Percentiles rank a stretch among this genome's conserved stretches.
Evolutionary conservation across 352 stramenopile species (phyloP).

Genomic region (Phytophthora nicotianae): DNA sequence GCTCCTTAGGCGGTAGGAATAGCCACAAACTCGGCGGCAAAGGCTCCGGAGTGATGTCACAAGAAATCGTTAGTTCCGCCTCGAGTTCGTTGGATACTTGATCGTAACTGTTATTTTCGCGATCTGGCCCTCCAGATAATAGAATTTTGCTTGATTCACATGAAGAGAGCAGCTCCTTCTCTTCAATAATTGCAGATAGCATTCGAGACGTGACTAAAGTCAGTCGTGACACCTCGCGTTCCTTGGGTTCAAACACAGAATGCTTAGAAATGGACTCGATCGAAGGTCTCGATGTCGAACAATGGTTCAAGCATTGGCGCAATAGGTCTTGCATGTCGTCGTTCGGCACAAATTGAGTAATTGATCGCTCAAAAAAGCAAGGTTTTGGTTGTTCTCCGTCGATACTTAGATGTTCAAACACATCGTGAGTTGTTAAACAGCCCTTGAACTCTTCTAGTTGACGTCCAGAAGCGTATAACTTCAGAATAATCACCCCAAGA

Average conservation of each 20-base stretch:
- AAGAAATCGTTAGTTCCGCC: background rate
- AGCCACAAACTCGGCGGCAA: conserved; percentile 68
- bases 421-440: conserved; percentile 36
- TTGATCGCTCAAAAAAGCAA: conserved; percentile 55
- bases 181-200: conserved; percentile 30
- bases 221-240: conserved; percentile 26
- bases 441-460: conserved; percentile 55
- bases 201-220: conserved; percentile 21
- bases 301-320: conserved; percentile 44
- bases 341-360: conserved; percentile 52
- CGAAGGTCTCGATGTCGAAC: conserved; percentile 43
- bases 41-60: conserved; percentile 25
- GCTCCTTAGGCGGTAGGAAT: conserved; percentile 54
- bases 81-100: background rate
- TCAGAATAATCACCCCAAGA: conserved; percentile 61
- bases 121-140: conserved; percentile 16
- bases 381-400: conserved; percentile 18
- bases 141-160: background rate
- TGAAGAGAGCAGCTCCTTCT: conserved; percentile 9
- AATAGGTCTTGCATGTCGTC: conserved; percentile 51
- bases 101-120: no score
- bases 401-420: conserved; percentile 41
- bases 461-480: conserved; percentile 52
- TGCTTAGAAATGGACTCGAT: conserved; percentile 47
- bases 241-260: conserved; percentile 35